phyloP scores from a whole-genome alignment of 2,329 filamentous ascomycete genomes.

The Neonectria neomacrospora region DNA sequence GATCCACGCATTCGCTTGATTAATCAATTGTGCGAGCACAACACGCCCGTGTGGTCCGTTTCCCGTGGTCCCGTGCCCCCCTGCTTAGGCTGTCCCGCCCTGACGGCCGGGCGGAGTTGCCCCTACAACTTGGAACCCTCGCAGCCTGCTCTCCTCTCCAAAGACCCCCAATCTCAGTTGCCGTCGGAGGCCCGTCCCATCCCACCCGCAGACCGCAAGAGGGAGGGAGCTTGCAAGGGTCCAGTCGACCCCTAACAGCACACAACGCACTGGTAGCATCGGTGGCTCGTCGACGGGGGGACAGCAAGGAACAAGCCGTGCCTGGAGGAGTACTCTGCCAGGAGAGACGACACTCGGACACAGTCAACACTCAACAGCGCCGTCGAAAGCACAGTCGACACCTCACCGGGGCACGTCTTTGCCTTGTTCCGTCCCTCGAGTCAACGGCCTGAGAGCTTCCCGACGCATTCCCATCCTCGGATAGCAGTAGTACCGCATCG shows the following conservation, averaged over 20 bases:
- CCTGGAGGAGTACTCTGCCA: too few species aligned
- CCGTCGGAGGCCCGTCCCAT: constrained; percentile 19
- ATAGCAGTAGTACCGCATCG: not conserved
- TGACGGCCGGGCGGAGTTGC: not conserved
- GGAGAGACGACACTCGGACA: not conserved
- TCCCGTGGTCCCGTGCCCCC: constrained; percentile 9
- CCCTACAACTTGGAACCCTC: not conserved
- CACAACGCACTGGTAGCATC: constrained; percentile 1
- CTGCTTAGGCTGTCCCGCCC: constrained; percentile 2
- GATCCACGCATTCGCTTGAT: not conserved
- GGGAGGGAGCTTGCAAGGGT: constrained; percentile 17
- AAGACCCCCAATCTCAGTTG: constrained; percentile 26
- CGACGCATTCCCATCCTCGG: not conserved
- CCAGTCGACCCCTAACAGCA: constrained; percentile 1
- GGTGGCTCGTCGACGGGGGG: not conserved
- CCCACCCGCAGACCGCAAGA: not conserved
- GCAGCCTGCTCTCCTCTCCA: constrained; percentile 18
- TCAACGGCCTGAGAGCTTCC: not conserved
- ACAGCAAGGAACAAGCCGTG: not conserved
- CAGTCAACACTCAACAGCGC: not conserved
- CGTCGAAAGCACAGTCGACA: not conserved
- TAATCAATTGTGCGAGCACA: not conserved
- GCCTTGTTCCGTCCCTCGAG: not conserved
- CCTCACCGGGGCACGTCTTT: too few species aligned
- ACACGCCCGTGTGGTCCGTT: constrained; percentile 3